Conservation (phyloP, 345 rosid species). For the Eucalyptus guilfoylei region DNA sequence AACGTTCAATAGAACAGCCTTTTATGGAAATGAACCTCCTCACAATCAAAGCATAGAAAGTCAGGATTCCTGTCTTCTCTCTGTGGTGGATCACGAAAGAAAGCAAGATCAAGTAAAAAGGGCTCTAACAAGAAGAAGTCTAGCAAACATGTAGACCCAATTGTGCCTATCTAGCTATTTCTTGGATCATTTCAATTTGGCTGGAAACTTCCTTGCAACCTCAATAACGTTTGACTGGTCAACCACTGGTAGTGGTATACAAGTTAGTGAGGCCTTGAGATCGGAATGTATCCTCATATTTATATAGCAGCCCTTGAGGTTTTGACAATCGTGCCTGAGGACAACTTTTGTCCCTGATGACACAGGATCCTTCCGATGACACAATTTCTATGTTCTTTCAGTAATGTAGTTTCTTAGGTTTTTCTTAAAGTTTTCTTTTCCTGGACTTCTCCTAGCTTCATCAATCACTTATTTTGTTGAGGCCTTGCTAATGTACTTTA, state of each 20-base stretch:
- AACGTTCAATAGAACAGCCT: conserved; percentile 77
- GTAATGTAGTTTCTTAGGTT: not conserved
- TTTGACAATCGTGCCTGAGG: not conserved
- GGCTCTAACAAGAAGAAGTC: conserved; percentile 79
- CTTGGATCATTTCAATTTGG: not conserved
- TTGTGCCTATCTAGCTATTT: conserved; percentile 43
- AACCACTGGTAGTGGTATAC: not conserved
- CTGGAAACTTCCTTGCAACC: not conserved
- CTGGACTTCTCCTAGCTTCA: not conserved
- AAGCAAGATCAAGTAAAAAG: conserved; percentile 60
- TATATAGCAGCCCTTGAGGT: not conserved
- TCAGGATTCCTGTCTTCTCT: conserved; percentile 67
- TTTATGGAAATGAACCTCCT: conserved; percentile 94
- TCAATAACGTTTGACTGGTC: not conserved
- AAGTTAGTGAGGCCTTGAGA: not conserved
- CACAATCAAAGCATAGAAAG: conserved; percentile 68
- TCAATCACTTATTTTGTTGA: not conserved
- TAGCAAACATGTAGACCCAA: conserved; percentile 71
- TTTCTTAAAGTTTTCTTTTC: not conserved
- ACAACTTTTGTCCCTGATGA: not conserved
- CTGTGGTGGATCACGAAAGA: conserved; percentile 79
- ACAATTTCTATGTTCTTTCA: not conserved
- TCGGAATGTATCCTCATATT: not conserved
- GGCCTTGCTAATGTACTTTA: not conserved
- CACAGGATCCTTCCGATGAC: not conserved